Evolutionary conservation across 2,329 filamentous ascomycete species (phyloP), one percentile per base, ranked within the genome.

Genomic region (Colletotrichum paranaense): DNA sequence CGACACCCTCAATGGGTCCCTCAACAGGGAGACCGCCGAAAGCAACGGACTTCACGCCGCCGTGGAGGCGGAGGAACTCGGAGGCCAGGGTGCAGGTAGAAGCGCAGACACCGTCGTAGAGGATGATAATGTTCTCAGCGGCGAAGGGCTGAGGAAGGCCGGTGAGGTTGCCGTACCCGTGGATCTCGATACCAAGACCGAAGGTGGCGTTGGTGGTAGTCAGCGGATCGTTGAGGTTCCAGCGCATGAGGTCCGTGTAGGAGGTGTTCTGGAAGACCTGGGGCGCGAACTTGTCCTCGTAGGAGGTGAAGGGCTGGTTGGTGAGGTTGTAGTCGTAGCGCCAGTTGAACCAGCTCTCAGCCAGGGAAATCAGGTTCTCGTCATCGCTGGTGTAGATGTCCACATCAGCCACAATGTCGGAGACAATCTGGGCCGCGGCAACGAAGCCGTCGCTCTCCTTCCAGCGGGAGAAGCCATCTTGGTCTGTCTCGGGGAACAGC

Each of bases 71-170:
- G 76, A 91, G 81, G 76, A 91, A 84, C 75, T 91, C 87, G 12
- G 85, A 84, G 74, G 90, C 89, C 4, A 90, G 82, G 4, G 88
- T 86, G 80, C 90, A 92, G 3, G 89, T 88, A 1, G 88, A 90
- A 26, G 87, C 87, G 78, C 90, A 92, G 76, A 87, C 85, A 42
- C 89, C 89, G 76, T 91, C 90, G 64, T 88, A 86, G n/a, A 91
- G 82, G 22, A 92, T 80, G 53, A 91, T 83, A 57, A 92, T 87
- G 78, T 92, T 86, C 70, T 91, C 87, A 2, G 89, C 82, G 1
- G 82, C 84, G 78, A 92, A 92, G 2, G 89, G 89, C 75, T 86
- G 82, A 0, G 85, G 82, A 56, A 87, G 83, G 76, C 87, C 86
- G 22, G 82, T 77, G 16, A 84, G 84, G 75, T 82, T 83, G 62